Evolutionary conservation across 2,329 filamentous ascomycete species (phyloP).

Genomic region (Coleophoma cylindrospora): DNA sequence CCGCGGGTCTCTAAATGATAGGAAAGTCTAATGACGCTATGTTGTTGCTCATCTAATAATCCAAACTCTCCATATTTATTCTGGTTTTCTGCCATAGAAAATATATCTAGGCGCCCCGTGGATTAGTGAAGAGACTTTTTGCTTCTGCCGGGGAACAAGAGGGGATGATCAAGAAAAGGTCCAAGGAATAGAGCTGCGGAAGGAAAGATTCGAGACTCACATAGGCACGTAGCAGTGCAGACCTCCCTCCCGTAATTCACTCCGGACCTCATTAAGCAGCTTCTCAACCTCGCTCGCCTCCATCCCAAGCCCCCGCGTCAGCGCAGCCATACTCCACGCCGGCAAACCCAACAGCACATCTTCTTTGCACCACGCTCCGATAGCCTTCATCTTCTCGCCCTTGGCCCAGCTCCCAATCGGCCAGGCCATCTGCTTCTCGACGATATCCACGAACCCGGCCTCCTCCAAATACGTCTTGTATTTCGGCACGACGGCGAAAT

Average conservation of each 20-base stretch:
- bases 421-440: slow-evolving; percentile 32
- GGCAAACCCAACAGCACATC: background rate
- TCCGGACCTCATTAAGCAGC: slow-evolving; percentile 24
- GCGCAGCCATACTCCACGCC: slow-evolving; percentile 17
- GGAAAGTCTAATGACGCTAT: background rate
- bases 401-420: slow-evolving; percentile 34
- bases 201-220: background rate
- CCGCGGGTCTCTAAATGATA: background rate
- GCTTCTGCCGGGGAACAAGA: background rate
- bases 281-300: slow-evolving; percentile 22
- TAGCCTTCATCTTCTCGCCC: slow-evolving; percentile 29
- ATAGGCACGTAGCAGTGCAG: slow-evolving; percentile 17
- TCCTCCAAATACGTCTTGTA: slow-evolving; percentile 3
- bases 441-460: slow-evolving; percentile 19
- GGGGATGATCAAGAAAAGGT: background rate
- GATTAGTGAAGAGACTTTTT: background rate
- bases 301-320: slow-evolving; percentile 20
- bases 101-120: background rate
- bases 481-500: background rate
- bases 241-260: slow-evolving; percentile 21
- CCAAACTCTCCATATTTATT: background rate
- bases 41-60: background rate
- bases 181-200: background rate
- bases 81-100: background rate
- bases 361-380: slow-evolving; percentile 22